Conservation (phyloP, 2,329 filamentous ascomycete genomes). For the Penicillium crustosum region DNA sequence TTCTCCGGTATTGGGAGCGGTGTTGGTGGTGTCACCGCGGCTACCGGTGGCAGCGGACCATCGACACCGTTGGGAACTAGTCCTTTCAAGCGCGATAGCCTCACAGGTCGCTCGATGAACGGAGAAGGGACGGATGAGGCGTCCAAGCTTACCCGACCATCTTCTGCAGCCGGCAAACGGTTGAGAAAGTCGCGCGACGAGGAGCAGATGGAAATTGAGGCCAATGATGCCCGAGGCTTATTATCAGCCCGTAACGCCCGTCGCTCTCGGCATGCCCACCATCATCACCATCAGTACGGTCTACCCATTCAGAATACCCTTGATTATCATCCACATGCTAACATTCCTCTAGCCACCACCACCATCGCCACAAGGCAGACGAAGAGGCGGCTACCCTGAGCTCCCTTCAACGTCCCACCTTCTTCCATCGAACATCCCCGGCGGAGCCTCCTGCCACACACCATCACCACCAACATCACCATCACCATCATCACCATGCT, state of each 20-base stretch:
- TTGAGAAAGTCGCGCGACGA: constrained; percentile 74
- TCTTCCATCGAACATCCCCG: constrained; percentile 32
- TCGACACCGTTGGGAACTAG: constrained; percentile 56
- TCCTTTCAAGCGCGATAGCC: constrained; percentile 53
- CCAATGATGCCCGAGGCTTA: constrained; percentile 61
- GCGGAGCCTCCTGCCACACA: constrained; percentile 30
- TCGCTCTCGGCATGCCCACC: constrained; percentile 54
- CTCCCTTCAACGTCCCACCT: constrained; percentile 28
- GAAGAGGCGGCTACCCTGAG: constrained; percentile 41
- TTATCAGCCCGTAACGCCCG: constrained; percentile 66
- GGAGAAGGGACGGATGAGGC: constrained; percentile 43
- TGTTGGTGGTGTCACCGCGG: constrained; percentile 55
- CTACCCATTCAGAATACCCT: not conserved
- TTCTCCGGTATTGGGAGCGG: constrained; percentile 87
- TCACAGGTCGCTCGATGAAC: constrained; percentile 43
- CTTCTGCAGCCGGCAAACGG: constrained; percentile 57
- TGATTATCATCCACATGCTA: constrained; percentile 14
- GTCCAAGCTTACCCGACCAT: constrained; percentile 41
- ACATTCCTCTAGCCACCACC: constrained; percentile 45
- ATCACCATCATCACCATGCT: constrained; percentile 44
- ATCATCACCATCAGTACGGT: constrained; percentile 60
- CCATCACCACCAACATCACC: constrained; percentile 48
- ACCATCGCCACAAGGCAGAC: constrained; percentile 56
- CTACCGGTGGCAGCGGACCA: constrained; percentile 51
- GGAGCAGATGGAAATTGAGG: constrained; percentile 67